Percentiles rank a stretch among this genome's conserved stretches.
These are phyloP conservation scores for Litsea cubeba DNA, from an alignment of 164 flowering plant genomes.

Conservation along the genomic window DNA sequence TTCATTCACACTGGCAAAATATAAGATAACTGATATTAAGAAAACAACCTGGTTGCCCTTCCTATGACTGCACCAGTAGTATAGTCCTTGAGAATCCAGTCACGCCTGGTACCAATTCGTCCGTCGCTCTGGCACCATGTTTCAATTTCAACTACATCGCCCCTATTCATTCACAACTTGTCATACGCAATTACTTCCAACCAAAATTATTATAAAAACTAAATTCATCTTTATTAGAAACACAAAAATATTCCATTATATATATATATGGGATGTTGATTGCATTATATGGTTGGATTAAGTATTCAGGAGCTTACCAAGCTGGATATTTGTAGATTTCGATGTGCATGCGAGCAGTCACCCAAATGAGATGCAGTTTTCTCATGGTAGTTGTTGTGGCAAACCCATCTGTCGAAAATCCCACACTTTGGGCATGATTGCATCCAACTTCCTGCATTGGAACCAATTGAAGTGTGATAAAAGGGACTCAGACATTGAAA, in stretches of 20 bases:
- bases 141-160: slow-evolving; percentile 95
- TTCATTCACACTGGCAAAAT: not conserved
- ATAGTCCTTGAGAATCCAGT: slow-evolving; percentile 87
- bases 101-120: slow-evolving; percentile 89
- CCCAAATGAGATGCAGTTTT: slow-evolving; percentile 95
- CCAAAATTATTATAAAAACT: not conserved
- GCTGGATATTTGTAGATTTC: slow-evolving; percentile 96
- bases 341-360: slow-evolving; percentile 97
- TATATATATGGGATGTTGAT: too few relatives aligned
- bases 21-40: not conserved
- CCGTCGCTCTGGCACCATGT: slow-evolving; percentile 98
- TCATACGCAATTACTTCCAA: not conserved
- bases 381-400: slow-evolving; percentile 91
- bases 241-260: too few relatives aligned
- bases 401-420: slow-evolving; percentile 94
- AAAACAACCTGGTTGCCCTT: slow-evolving; percentile 84
- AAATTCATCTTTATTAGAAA: not conserved
- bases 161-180: slow-evolving; percentile 36
- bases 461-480: not conserved
- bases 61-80: slow-evolving; percentile 83
- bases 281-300: not conserved
- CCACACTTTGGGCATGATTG: slow-evolving; percentile 95
- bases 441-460: slow-evolving; percentile 78
- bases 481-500: not conserved
- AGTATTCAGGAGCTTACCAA: slow-evolving; percentile 42